phyloP scores from a whole-genome alignment of 2,329 filamentous ascomycete genomes.

The Fusarium sp. region DNA sequence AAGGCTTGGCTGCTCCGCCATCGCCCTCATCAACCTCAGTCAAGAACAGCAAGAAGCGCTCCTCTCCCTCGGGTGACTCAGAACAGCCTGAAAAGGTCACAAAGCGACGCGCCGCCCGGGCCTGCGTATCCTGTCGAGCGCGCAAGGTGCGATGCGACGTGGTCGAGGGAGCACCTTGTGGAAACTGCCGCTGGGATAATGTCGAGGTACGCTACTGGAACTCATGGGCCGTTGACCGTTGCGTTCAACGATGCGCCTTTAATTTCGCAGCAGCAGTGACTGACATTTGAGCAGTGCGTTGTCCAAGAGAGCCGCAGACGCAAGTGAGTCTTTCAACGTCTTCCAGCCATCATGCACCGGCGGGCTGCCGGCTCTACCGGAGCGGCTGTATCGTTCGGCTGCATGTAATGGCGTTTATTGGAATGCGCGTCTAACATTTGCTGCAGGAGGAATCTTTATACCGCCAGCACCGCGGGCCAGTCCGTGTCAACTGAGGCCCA shows the following conservation, averaged over 20 bases:
- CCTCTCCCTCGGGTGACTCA: slow-evolving; percentile 46
- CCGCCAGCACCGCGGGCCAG: slow-evolving; percentile 53
- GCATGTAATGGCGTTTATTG: slow-evolving; percentile 29
- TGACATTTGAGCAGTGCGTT: slow-evolving; percentile 61
- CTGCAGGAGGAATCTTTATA: slow-evolving; percentile 58
- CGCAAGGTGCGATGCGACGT: slow-evolving; percentile 96
- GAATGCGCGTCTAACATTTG: slow-evolving; percentile 39
- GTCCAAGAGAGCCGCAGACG: slow-evolving; percentile 85
- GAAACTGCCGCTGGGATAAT: slow-evolving; percentile 85
- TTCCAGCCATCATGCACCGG: slow-evolving; percentile 20
- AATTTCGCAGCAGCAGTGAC: slow-evolving; percentile 26
- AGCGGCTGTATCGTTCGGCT: slow-evolving; percentile 21
- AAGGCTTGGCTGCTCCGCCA: slow-evolving; percentile 43
- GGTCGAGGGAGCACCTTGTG: slow-evolving; percentile 86
- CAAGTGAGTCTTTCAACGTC: slow-evolving; percentile 70
- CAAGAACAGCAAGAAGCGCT: slow-evolving; percentile 51
- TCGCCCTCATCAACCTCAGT: slow-evolving; percentile 47
- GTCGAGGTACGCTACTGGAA: slow-evolving; percentile 62
- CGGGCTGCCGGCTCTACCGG: slow-evolving; percentile 17
- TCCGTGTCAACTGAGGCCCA: slow-evolving; percentile 58
- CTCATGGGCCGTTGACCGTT: slow-evolving; percentile 12
- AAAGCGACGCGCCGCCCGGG: slow-evolving; percentile 90
- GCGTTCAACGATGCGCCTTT: slow-evolving; percentile 15
- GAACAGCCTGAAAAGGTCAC: slow-evolving; percentile 60
- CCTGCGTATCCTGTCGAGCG: slow-evolving; percentile 87